Evolutionary conservation across 352 stramenopile species (phyloP), one percentile per base, ranked within the genome.

Genomic region (Globisporangium apiculatum): DNA sequence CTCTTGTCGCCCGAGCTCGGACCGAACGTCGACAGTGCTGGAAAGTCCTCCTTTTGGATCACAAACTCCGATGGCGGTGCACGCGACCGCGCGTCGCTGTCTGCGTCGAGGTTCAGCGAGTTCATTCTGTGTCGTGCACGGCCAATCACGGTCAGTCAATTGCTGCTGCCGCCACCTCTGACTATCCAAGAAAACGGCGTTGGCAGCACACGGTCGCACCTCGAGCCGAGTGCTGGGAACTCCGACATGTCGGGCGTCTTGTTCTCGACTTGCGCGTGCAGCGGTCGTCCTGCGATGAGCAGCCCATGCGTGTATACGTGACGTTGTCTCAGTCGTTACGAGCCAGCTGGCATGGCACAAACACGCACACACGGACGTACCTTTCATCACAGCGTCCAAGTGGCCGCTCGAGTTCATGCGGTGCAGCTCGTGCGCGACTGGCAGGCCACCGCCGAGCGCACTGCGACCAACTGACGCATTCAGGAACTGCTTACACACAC

Each of bases 11-110:
- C 77, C 35, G 59, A 67, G 24, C 60, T 67, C 8, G 58, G 41
- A 3, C 60, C 68, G 64, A 94, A 89, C 4, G 83, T 76, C n/a
- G 80, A 91, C 3, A 94, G 69, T 18, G 83, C 83, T 10, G 83
- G 83, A 53, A 94, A 94, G 40, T 94, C 83, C 53, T 94, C 83
- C 55, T 94, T 94, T 62, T 94, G 83, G 54, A 94, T 91, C 37
- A 87, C 73, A 72, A 94, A 94, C 63, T 94, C 83, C 7, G 83
- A 87, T 36, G 69, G 72, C 46, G 78, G 76, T 7, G 72, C 66
- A 3, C 76, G 71, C 58, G 74, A 66, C 0, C 74, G 70, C 48
- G 74, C 64, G 40, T 66, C 61, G 7, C 60, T 55, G 7, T 67
- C 62, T n/a, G 50, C 55, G 51, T 89, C 81, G 54, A 89, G 55